Evolutionary conservation across 2,329 filamentous ascomycete species (phyloP), one percentile per base, ranked within the genome.

Genomic region (Purpureocillium takamizusanense): DNA sequence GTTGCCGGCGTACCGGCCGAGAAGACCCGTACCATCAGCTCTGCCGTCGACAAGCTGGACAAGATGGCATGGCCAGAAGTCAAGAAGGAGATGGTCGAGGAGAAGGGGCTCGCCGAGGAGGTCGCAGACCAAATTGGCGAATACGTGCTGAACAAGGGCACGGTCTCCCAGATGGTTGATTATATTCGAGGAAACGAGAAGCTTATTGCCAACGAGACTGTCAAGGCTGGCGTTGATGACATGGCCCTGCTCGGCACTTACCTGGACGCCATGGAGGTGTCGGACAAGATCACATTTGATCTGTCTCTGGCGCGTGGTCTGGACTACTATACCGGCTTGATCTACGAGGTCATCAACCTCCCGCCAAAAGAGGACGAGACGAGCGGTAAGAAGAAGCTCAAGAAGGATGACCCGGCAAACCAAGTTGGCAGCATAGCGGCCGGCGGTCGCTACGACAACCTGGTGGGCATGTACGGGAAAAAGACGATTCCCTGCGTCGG

Each of bases 381-480:
- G n/a, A 48, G 50, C 4, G 50, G 51, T 21, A 63, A 67, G 52
- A 68, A 59, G 42, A 61, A 66, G 48, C 69, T 68, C 52, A 73
- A 74, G 52, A 69, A 69, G 51, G 68, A 71, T 51, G 66, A 67
- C 42, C 55, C 64, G 36, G 70, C 77, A 47, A 67, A 72, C 37
- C 70, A 75, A 36, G 85, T 95, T 10, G 89, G 88, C 46, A 90
- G 84, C 56, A 81, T 95, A 23, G 89, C 88, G 33, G 89, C 88
- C 4, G 89, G 88, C 55, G 87, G 88, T 33, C 82, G 89, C 44
- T 95, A 95, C 61, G 90, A 95, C 62, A 83, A 92, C 56, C 74
- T 95, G 4, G 90, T 95, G 5, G 85, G 85, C 64, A 95, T 95
- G 86, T 95, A 95, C 69, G 82, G 82, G 51, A 90, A 89, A 65